Evolutionary conservation across 495 filamentous ascomycete genomes (phyloP).

Genomic region (Oleoguttula mirabilis): DNA sequence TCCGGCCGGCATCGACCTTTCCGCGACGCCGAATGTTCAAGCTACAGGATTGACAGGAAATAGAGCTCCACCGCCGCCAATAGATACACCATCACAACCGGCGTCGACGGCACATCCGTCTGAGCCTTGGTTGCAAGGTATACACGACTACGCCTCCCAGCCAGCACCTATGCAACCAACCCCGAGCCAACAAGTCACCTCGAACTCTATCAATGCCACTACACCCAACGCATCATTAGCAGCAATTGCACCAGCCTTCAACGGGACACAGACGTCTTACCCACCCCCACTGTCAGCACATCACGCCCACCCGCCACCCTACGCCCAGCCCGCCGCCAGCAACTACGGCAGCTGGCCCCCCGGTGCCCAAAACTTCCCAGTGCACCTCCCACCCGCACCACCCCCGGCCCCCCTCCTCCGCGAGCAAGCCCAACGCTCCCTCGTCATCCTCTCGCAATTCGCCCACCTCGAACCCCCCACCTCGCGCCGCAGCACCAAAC

Average conservation of each 20-base stretch:
- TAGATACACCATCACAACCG: background rate
- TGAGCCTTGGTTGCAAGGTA: conserved; percentile 8
- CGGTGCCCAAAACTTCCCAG: conserved; percentile 3
- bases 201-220: too few relatives aligned
- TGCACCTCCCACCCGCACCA: conserved; percentile 2
- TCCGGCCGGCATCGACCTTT: too few relatives aligned
- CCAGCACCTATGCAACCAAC: background rate
- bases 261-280: too few relatives aligned
- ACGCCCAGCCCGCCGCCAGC: too few relatives aligned
- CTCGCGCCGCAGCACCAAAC: conserved; percentile 13
- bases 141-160: conserved; percentile 10
- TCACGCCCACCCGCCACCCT: too few relatives aligned
- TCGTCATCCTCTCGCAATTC: conserved; percentile 15
- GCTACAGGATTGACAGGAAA: background rate
- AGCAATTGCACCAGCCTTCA: too few relatives aligned
- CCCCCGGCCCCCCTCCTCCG: conserved; percentile 13
- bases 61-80: too few relatives aligned
- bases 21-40: too few relatives aligned
- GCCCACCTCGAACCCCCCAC: conserved; percentile 1
- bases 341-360: conserved; percentile 13
- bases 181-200: too few relatives aligned
- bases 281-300: too few relatives aligned
- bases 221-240: too few relatives aligned
- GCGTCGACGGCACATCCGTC: background rate
- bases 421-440: conserved; percentile 18